These are phyloP conservation scores for Truncatella angustata DNA, from an alignment of 2,329 filamentous ascomycete genomes.

Conservation along the genomic window DNA sequence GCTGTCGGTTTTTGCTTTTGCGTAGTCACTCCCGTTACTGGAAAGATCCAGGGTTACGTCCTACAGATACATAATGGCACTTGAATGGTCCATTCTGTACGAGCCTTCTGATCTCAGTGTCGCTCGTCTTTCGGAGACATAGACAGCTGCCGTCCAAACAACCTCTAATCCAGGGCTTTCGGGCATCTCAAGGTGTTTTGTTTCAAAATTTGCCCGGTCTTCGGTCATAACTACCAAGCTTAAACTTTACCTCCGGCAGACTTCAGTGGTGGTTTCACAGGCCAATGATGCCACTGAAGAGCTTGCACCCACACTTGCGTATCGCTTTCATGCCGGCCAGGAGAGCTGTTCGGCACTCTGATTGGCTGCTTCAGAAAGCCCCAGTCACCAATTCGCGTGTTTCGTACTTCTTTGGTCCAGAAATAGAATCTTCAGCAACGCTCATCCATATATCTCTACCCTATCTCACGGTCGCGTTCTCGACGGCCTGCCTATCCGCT, in stretches of 20 bases:
- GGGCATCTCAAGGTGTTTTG: neutral
- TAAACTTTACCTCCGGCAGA: neutral
- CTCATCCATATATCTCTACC: neutral
- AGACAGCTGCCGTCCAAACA: conserved; percentile 6
- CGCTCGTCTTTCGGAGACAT: no score
- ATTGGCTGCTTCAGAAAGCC: conserved; percentile 3
- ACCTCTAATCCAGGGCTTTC: conserved; percentile 3
- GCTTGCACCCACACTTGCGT: conserved; percentile 5
- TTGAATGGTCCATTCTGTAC: neutral
- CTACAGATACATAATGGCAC: neutral
- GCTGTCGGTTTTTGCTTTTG: no score
- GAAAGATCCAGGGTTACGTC: no score
- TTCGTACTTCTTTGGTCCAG: neutral
- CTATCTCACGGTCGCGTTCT: conserved; percentile 2
- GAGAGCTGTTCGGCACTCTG: conserved; percentile 1
- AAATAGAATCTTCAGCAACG: conserved; percentile 8
- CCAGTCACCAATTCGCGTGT: neutral
- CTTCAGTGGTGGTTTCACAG: neutral
- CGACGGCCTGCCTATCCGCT: conserved; percentile 4
- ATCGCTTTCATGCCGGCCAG: neutral
- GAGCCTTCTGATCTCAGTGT: no score
- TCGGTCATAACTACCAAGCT: conserved; percentile 4
- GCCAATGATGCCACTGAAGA: conserved; percentile 6
- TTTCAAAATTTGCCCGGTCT: conserved; percentile 3
- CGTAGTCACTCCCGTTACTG: no score